Percentiles rank a stretch among this genome's conserved stretches.
Evolutionary conservation across 345 rosid species (phyloP).

Genomic region (Toxicodendron radicans): DNA sequence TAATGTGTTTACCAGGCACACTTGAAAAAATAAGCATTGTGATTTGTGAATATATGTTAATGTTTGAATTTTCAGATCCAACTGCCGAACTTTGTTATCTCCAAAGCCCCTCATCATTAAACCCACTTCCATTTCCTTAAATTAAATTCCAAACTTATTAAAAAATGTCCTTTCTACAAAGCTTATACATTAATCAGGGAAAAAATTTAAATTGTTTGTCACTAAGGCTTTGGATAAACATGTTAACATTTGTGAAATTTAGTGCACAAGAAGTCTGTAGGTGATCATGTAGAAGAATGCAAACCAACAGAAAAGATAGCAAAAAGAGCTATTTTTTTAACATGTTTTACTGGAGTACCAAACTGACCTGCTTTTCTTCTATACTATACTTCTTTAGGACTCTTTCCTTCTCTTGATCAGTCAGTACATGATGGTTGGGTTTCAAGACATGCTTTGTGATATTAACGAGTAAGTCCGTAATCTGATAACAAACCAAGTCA

Average conservation of each 20-base stretch:
- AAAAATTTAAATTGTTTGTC: background rate
- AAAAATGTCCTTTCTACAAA: background rate
- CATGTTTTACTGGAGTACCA: background rate
- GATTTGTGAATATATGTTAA: background rate
- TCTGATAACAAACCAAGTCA: conserved; percentile 39
- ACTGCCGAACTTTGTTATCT: background rate
- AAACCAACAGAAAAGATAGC: conserved; percentile 5
- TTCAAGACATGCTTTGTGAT: conserved; percentile 78
- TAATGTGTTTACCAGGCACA: background rate
- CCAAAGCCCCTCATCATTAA: background rate
- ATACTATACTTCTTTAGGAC: conserved; percentile 65
- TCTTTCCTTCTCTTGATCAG: conserved; percentile 55
- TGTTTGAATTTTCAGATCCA: background rate
- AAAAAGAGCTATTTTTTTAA: background rate
- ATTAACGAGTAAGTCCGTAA: conserved; percentile 73
- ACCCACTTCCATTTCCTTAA: background rate
- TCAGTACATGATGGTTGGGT: conserved; percentile 67
- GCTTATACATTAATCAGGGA: background rate
- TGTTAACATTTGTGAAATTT: background rate
- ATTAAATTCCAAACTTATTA: background rate
- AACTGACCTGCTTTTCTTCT: conserved; percentile 84
- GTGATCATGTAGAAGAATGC: background rate
- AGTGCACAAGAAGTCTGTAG: background rate
- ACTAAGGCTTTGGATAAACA: background rate
- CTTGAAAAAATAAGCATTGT: background rate